Percentiles rank a stretch among this genome's conserved stretches.
Conservation (phyloP, 768 basidiomycete genomes). For the Podaxis carcinomalis region DNA sequence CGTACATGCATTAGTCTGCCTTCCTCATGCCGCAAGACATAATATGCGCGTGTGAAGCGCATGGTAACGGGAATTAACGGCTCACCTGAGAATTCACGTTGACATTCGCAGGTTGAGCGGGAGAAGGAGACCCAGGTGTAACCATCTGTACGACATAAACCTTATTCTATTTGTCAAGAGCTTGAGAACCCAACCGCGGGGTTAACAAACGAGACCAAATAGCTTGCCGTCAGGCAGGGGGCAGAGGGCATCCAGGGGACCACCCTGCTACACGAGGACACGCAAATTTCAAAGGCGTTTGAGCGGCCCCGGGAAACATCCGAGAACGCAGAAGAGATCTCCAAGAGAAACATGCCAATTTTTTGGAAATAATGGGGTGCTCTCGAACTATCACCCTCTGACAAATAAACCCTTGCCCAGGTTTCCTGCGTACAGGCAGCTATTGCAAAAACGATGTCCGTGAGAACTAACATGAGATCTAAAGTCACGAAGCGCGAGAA, state of each 20-base stretch:
- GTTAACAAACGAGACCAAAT: neutral
- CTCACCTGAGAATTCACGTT: neutral
- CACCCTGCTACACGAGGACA: neutral
- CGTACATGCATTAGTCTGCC: neutral
- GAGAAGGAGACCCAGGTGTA: neutral
- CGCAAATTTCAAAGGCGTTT: slow-evolving; percentile 1
- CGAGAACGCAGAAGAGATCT: neutral
- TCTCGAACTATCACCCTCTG: neutral
- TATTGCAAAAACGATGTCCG: neutral
- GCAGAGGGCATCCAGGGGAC: slow-evolving; percentile 1
- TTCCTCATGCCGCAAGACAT: neutral
- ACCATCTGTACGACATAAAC: neutral
- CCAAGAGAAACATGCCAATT: neutral
- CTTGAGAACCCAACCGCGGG: neutral
- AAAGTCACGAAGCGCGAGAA: neutral
- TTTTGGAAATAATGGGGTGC: neutral
- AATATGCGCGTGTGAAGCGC: neutral
- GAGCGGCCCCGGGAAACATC: slow-evolving; percentile 2
- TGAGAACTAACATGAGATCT: neutral
- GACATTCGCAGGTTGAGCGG: slow-evolving; percentile 8
- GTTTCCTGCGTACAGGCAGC: neutral
- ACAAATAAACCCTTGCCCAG: neutral
- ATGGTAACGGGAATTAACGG: neutral
- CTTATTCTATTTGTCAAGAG: slow-evolving; percentile 6
- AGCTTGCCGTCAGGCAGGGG: slow-evolving; percentile 2